A percentile compares a stretch with the other conserved stretches of the same genome.
phyloP scores from a whole-genome alignment of 805 yeast species.

The Wickerhamomyces xylosicus region DNA sequence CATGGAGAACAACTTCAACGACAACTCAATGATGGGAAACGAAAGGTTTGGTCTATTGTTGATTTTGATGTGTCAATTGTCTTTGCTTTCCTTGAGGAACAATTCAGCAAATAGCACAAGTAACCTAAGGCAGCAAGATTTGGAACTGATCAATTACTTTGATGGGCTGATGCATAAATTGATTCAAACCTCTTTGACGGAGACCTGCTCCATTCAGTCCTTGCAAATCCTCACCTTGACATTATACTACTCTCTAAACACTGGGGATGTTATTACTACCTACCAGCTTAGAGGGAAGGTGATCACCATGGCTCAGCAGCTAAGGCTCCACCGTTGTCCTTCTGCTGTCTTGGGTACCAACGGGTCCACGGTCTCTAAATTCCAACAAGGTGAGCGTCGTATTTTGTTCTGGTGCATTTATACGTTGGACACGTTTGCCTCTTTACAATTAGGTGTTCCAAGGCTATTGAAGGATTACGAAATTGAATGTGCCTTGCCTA shows the following conservation, averaged over 20 bases:
- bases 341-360: conserved; percentile 63
- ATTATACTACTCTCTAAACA: conserved; percentile 57
- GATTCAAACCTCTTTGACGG: conserved; percentile 48
- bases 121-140: conserved; percentile 7
- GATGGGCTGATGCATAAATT: conserved; percentile 54
- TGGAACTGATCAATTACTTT: conserved; percentile 33
- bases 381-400: conserved; percentile 77
- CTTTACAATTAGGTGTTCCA: conserved; percentile 76
- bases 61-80: conserved; percentile 38
- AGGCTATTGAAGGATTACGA: conserved; percentile 70
- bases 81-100: conserved; percentile 22
- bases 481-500: conserved; percentile 80
- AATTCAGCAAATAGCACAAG: conserved; percentile 8
- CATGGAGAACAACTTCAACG: conserved; percentile 32
- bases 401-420: conserved; percentile 80
- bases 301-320: conserved; percentile 75
- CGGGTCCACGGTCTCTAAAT: conserved; percentile 53
- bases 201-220: conserved; percentile 54
- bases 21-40: conserved; percentile 28
- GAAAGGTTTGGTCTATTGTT: conserved; percentile 48
- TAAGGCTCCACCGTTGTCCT: conserved; percentile 80
- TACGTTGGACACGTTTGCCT: conserved; percentile 63
- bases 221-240: conserved; percentile 63
- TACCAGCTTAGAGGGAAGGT: conserved; percentile 70
- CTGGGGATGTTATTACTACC: conserved; percentile 64